A percentile compares a stretch with the other conserved stretches of the same genome.
phyloP scores from a whole-genome alignment of 257 asterid species.

The Coffea canephora region DNA sequence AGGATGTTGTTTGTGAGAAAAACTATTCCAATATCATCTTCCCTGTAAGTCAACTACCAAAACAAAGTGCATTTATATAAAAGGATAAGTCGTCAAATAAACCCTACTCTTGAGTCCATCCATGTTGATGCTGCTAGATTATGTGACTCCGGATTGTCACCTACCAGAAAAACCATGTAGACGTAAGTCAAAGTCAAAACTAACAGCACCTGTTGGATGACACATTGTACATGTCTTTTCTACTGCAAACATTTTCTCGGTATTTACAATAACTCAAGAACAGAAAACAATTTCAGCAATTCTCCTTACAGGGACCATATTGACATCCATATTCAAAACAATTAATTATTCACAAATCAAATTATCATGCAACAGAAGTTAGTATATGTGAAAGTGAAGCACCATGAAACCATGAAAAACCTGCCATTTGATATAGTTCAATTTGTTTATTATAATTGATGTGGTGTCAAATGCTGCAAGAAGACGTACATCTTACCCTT shows the following conservation, averaged over 20 bases:
- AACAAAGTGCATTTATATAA: neutral
- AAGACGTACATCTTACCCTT: neutral
- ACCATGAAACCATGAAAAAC: neutral
- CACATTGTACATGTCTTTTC: conserved; percentile 6
- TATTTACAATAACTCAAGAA: neutral
- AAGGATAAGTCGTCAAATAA: conserved; percentile 13
- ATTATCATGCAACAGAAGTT: neutral
- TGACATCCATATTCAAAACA: neutral
- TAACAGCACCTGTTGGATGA: conserved; percentile 3
- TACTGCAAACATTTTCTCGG: neutral
- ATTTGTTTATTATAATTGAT: too few relatives aligned
- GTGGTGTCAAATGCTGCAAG: neutral
- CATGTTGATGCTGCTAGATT: conserved; percentile 64
- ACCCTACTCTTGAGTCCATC: conserved; percentile 65
- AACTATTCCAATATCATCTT: conserved; percentile 12
- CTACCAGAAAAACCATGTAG: conserved; percentile 31
- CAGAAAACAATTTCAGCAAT: neutral
- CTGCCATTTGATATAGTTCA: neutral
- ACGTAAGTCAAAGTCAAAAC: neutral
- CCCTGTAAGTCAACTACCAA: neutral
- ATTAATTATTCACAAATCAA: neutral
- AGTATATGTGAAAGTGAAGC: neutral
- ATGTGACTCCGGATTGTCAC: conserved; percentile 63
- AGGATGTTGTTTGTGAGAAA: conserved; percentile 22
- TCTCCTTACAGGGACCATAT: neutral